A percentile compares a stretch with the other conserved stretches of the same genome.
phyloP scores from a whole-genome alignment of 2,329 filamentous ascomycete genomes.

The Colletotrichum nymphaeae region DNA sequence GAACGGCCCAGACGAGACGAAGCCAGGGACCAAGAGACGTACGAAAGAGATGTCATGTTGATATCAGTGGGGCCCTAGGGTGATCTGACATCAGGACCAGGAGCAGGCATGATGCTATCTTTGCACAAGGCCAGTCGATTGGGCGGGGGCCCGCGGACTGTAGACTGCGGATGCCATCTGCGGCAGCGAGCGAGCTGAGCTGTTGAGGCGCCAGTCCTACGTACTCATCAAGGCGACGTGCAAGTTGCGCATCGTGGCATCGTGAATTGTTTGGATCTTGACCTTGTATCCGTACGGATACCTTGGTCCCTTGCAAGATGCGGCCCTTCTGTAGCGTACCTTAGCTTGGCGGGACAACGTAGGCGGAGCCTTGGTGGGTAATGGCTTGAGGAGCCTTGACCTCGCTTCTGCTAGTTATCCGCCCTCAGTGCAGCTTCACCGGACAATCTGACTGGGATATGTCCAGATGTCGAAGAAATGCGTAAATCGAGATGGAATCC shows the following conservation, averaged over 20 bases:
- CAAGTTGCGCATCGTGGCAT: background rate
- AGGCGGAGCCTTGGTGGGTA: constrained; percentile 17
- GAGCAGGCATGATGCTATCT: constrained; percentile 30
- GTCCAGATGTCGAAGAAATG: background rate
- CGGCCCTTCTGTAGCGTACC: constrained; percentile 14
- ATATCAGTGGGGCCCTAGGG: constrained; percentile 31
- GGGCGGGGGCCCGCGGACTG: background rate
- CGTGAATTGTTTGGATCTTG: constrained; percentile 6
- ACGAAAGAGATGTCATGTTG: constrained; percentile 29
- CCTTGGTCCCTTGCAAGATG: constrained; percentile 14
- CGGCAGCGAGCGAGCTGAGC: constrained; percentile 29
- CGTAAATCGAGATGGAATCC: background rate
- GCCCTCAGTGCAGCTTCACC: constrained; percentile 8
- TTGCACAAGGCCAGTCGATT: constrained; percentile 18
- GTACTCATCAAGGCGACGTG: background rate
- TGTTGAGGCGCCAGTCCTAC: constrained; percentile 16
- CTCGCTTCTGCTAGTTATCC: constrained; percentile 30
- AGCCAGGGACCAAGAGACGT: constrained; percentile 9
- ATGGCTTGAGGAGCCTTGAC: constrained; percentile 5
- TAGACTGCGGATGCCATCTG: constrained; percentile 28
- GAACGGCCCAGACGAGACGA: constrained; percentile 10
- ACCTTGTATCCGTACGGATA: background rate
- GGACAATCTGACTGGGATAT: background rate
- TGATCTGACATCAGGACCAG: constrained; percentile 28
- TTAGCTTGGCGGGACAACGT: constrained; percentile 24